These are phyloP conservation scores for Aphanocladium album DNA, from an alignment of 2,329 filamentous ascomycete species.

Conservation along the genomic window DNA sequence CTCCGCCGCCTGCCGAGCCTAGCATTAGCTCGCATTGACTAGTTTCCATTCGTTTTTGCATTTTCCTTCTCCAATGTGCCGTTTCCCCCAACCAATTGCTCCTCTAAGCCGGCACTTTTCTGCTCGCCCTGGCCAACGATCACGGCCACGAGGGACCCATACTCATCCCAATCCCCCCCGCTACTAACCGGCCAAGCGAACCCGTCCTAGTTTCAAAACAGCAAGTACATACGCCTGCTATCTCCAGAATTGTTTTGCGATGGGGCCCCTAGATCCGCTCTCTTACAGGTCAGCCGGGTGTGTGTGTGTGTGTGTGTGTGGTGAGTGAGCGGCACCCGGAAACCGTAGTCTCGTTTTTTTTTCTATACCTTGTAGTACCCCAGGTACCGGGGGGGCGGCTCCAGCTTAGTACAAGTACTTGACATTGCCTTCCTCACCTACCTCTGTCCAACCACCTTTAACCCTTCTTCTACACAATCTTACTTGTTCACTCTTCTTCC, in stretches of 20 bases:
- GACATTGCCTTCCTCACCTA: neutral
- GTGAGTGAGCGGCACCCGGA: neutral
- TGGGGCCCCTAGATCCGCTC: constrained; percentile 3
- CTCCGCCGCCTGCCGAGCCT: neutral
- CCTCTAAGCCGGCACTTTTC: too few relatives aligned
- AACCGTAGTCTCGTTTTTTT: neutral
- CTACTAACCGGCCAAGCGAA: neutral
- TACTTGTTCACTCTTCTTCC: neutral
- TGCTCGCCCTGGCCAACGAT: neutral
- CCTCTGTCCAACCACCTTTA: neutral
- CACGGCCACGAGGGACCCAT: neutral
- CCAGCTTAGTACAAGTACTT: constrained; percentile 5
- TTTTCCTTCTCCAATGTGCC: neutral
- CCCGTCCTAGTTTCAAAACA: neutral
- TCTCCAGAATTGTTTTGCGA: neutral
- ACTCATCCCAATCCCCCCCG: neutral
- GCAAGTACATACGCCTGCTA: neutral
- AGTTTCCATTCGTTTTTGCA: neutral
- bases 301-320: too few relatives aligned
- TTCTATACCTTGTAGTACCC: neutral
- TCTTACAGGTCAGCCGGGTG: constrained; percentile 9
- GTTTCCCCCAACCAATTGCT: neutral
- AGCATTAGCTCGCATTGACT: too few relatives aligned
- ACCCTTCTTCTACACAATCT: neutral
- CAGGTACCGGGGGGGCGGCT: neutral